Percentiles rank a stretch among this genome's conserved stretches.
Evolutionary conservation across 2,329 filamentous ascomycete genomes (phyloP).

Genomic region (Phyllosticta capitalensis): DNA sequence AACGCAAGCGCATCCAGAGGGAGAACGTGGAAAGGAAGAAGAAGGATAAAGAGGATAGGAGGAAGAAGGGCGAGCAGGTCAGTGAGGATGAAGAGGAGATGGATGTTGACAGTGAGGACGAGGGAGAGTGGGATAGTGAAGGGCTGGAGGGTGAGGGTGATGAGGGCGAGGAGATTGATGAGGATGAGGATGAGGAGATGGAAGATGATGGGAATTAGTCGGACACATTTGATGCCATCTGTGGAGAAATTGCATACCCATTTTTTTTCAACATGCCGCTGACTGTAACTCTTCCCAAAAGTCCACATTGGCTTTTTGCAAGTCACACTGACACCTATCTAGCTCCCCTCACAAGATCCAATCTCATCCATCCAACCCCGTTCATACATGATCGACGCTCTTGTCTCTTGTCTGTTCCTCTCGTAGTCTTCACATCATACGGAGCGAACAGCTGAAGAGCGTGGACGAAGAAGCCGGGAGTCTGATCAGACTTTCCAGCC

Average conservation of each 20-base stretch:
- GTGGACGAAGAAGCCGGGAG: too few relatives aligned
- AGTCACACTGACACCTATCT: background rate
- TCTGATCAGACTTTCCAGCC: too few relatives aligned
- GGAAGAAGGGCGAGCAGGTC: conserved; percentile 30
- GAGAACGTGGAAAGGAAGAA: conserved; percentile 86
- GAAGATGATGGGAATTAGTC: conserved; percentile 5
- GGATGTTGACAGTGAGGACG: conserved; percentile 34
- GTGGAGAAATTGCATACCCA: background rate
- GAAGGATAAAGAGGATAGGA: conserved; percentile 48
- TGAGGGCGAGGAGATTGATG: conserved; percentile 38
- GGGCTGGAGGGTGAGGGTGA: conserved; percentile 41
- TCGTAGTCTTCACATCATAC: background rate
- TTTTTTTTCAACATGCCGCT: too few relatives aligned
- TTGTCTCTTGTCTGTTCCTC: background rate
- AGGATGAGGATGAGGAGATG: conserved; percentile 25
- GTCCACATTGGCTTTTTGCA: background rate
- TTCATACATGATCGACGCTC: too few relatives aligned
- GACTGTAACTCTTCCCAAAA: background rate
- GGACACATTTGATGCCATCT: background rate
- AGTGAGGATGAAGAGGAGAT: conserved; percentile 36
- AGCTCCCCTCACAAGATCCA: too few relatives aligned
- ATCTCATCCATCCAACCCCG: too few relatives aligned
- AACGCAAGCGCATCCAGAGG: conserved; percentile 69
- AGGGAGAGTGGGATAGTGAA: conserved; percentile 41
- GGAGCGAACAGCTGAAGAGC: background rate